These are phyloP conservation scores for Medicago arabica DNA, from an alignment of 306 rosid genomes.

Conservation along the genomic window DNA sequence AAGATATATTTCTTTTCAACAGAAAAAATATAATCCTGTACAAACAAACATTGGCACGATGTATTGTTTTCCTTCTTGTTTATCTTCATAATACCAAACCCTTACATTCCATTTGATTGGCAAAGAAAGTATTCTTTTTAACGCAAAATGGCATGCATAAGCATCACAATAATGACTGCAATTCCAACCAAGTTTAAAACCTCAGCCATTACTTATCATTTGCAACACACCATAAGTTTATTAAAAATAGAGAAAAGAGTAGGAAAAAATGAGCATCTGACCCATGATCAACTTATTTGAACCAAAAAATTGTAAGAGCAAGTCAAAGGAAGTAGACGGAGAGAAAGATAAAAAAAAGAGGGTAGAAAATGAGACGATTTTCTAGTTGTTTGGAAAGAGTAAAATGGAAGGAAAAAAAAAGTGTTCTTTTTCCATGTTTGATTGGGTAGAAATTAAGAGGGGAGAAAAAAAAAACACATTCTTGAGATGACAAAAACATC, in stretches of 20 bases:
- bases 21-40: neutral
- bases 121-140: neutral
- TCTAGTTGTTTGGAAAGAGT: neutral
- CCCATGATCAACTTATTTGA: neutral
- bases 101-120: neutral
- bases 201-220: neutral
- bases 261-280: neutral
- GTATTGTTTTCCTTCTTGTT: neutral
- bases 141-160: neutral
- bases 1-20: neutral
- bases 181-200: neutral
- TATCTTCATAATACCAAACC: neutral
- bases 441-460: neutral
- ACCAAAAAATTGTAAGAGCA: neutral
- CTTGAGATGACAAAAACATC: neutral
- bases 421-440: neutral
- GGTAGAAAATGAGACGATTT: slow-evolving; percentile 2
- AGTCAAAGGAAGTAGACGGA: neutral
- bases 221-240: neutral
- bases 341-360: neutral
- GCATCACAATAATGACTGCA: slow-evolving; percentile 2
- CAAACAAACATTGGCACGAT: neutral
- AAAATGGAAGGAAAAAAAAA: neutral
- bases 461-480: neutral
- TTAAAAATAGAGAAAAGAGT: neutral